Evolutionary conservation across 176 grass and related monocot species (phyloP).

Genomic region (Carex scoparia): DNA sequence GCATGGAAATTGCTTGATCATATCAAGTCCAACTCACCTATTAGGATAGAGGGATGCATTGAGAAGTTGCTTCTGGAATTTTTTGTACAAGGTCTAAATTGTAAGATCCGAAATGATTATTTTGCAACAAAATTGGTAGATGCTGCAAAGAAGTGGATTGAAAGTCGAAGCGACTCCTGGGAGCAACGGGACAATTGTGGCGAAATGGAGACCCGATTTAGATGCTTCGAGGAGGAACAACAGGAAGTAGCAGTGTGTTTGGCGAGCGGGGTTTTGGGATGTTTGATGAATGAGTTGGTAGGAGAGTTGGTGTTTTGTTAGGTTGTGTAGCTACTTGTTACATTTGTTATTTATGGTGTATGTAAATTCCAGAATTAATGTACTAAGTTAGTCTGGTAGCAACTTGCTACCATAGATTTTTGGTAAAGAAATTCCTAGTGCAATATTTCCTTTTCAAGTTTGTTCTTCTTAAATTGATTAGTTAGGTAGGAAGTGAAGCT

Average conservation of each 20-base stretch:
- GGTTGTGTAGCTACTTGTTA: not conserved
- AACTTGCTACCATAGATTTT: constrained; percentile 15
- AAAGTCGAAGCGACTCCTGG: not conserved
- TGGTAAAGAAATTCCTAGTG: not conserved
- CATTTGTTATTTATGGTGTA: not conserved
- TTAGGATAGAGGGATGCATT: not conserved
- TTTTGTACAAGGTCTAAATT: constrained; percentile 34
- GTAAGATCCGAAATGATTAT: not conserved
- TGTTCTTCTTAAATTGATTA: not conserved
- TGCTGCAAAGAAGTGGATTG: constrained; percentile 41
- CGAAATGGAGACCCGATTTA: constrained; percentile 39
- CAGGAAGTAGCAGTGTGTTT: constrained; percentile 25
- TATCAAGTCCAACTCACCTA: constrained; percentile 9
- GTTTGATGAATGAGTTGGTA: constrained; percentile 44
- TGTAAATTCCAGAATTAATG: not conserved
- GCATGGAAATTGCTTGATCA: constrained; percentile 21
- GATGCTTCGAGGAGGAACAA: constrained; percentile 41
- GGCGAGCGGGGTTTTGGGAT: constrained; percentile 34
- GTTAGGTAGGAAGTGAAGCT: not conserved
- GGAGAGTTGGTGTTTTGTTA: constrained; percentile 24
- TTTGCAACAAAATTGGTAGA: constrained; percentile 7
- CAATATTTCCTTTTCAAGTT: not conserved
- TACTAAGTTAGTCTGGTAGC: not conserved
- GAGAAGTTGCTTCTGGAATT: constrained; percentile 61
- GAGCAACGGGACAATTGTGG: not conserved